Base-by-base conservation (phyloP, 306 rosid genomes). In the Cucumis melo region DNA sequence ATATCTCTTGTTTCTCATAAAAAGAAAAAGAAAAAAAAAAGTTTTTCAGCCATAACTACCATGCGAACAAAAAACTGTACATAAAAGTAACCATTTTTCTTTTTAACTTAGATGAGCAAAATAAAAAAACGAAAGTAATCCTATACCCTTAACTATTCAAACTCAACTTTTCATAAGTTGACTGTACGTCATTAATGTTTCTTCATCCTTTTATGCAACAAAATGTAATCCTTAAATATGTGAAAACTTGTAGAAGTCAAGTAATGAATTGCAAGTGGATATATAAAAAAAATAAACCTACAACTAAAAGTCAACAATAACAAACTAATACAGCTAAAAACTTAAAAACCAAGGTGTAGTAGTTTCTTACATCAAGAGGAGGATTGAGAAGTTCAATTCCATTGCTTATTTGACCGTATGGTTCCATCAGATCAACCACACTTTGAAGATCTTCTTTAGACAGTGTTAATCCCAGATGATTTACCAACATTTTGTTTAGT, bases 331-430 rank as follows among this genome's bases (percentile, higher is more conserved):
- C 6, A 21, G 55, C 36, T 20, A 67, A 67, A 19, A 7, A 21
- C 55, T 20, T 10, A 39, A 67, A 68, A 21, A 8, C 14, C 1
- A 34, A 48, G 8, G 16, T 14, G 75, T 48, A 48, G 80, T 76
- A 80, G 87, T 57, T 82, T 80, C 91, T 83, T 90, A 93, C 98
- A 82, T 91, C 89, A 78, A 86, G 85, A 76, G 97, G 97, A 59
- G 98, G 97, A 76, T 87, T 93, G 68, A 93, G 87, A 85, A 89
- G 87, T 87, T 93, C 98, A 70, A 93, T 86, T 83, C 98, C 98
- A 78, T 91, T 91, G 90, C 85, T 90, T 84, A 93, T 90, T 89
- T 93, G 98, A 65, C 98, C 98, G 83, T 93, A 93, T 57, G 98
- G 98, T 76, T 93, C 98, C 98, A 93, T 93, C 78, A 91, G 83